Base-by-base conservation (phyloP, 2,329 filamentous ascomycete genomes). In the Pseudogymnoascus sp. region DNA sequence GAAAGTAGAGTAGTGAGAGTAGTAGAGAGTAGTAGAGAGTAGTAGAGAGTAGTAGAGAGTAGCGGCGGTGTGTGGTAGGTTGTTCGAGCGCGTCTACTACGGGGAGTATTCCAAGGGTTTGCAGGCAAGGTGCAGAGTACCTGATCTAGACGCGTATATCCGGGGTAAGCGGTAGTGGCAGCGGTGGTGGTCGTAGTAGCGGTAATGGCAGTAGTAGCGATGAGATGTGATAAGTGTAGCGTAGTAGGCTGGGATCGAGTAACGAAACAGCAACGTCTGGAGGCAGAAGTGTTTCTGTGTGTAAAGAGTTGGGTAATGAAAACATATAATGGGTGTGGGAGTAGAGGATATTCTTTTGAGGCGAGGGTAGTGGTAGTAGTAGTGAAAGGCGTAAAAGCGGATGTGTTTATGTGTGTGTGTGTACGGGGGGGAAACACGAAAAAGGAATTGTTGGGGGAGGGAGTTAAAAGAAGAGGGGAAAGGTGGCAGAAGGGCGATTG, bases 211-310 rank as follows among this genome's bases (percentile, higher is more conserved):
- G 23, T 37, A 11, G 37, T 59, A 59, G 50, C 21, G 14, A 25
- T 5, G 21, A 61, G 23, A 61, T 38, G 5, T 35, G 59, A 61
- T 61, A 37, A 61, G 28, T 28, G 50, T 56, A 38, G 44, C 23
- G 18, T 59, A 33, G 25, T 62, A 37, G 31, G 25, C n/a, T 53
- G 42, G 35, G 42, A 47, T 56, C 23, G 12, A 60, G 67, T 67
- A 63, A 68, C 60, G 63, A 62, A 64, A 64, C 31, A 63, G 63
- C 53, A 59, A 38, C 60, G 37, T 31, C 44, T 42, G 37, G 47
- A 37, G 60, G 25, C 63, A 66, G 63, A 68, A 64, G 65, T 64
- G 67, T 66, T 65, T 65, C 65, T 59, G 65, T 63, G 65, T 35
- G 62, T 60, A 63, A 63, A 59, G 62, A 60, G 62, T 63, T 63